Evolutionary conservation across 768 basidiomycete genomes (phyloP).

Genomic region (Collybia mongolica): DNA sequence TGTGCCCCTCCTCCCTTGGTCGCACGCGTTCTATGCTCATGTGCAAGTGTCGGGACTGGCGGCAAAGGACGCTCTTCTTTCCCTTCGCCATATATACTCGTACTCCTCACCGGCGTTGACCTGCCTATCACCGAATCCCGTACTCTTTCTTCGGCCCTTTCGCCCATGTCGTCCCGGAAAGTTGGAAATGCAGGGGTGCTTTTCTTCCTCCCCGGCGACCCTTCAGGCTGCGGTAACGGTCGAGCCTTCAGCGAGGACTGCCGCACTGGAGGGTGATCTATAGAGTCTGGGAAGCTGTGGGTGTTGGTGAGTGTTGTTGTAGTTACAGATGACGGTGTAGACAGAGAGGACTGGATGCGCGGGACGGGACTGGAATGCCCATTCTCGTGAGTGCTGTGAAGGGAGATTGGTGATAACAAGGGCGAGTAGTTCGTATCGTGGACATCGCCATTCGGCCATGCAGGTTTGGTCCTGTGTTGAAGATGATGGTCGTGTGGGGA

Average conservation of each 20-base stretch:
- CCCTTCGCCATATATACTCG: constrained; percentile 5
- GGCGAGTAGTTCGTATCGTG: too few species aligned
- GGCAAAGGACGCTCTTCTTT: constrained; percentile 12
- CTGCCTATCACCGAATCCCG: constrained; percentile 1
- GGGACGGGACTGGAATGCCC: constrained; percentile 11
- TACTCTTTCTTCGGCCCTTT: not conserved
- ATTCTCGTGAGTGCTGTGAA: not conserved
- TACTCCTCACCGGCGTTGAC: constrained; percentile 35
- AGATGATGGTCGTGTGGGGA: too few species aligned
- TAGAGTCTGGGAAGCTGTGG: not conserved
- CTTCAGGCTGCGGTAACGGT: not conserved
- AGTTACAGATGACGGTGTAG: constrained; percentile 7
- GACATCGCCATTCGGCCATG: too few species aligned
- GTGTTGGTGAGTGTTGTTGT: not conserved
- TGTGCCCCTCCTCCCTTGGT: constrained; percentile 3
- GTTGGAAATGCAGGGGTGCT: constrained; percentile 6
- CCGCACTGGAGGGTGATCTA: not conserved
- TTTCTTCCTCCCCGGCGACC: constrained; percentile 9
- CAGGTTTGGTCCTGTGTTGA: too few species aligned
- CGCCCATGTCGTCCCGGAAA: constrained; percentile 3
- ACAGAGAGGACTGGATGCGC: constrained; percentile 7
- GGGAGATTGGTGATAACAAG: too few species aligned
- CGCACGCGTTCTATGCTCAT: not conserved
- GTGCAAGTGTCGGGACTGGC: constrained; percentile 6
- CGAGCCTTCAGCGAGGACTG: not conserved